Evolutionary conservation across 2,329 filamentous ascomycete genomes (phyloP).

Genomic region (Dactylonectria macrodidyma): DNA sequence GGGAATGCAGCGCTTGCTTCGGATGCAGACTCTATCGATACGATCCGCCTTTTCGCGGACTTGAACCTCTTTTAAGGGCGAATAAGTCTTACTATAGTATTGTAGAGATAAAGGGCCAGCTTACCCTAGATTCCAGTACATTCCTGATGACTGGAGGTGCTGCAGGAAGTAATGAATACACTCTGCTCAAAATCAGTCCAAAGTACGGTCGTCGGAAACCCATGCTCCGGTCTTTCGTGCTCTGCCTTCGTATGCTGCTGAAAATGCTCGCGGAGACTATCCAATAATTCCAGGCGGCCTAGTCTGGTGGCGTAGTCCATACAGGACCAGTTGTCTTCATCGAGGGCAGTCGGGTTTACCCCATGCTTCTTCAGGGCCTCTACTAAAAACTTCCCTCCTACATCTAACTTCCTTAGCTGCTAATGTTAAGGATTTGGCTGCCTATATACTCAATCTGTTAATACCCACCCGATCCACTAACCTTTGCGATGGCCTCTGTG

Average conservation of each 20-base stretch:
- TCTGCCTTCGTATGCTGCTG: constrained; percentile 5
- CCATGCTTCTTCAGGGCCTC: constrained; percentile 7
- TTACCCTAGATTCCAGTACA: constrained; percentile 8
- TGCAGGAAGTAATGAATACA: constrained; percentile 5
- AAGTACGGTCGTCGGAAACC: not conserved
- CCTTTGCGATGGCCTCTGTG: too few species aligned
- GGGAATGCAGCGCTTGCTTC: constrained; percentile 11
- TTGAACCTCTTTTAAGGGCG: constrained; percentile 7
- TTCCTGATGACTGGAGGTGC: not conserved
- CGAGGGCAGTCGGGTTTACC: constrained; percentile 1
- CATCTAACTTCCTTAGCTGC: too few species aligned
- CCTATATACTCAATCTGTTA: too few species aligned
- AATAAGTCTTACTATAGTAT: constrained; percentile 1
- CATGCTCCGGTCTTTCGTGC: constrained; percentile 6
- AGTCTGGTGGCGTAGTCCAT: constrained; percentile 15
- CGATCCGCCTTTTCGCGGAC: constrained; percentile 1
- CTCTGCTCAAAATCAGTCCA: constrained; percentile 8
- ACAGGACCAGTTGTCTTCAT: constrained; percentile 20
- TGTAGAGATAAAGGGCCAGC: constrained; percentile 2
- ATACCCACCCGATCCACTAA: too few species aligned
- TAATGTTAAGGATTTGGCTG: too few species aligned
- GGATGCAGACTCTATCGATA: constrained; percentile 10
- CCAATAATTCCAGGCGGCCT: constrained; percentile 8
- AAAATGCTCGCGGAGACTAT: constrained; percentile 10
- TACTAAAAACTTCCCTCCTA: too few species aligned